Evolutionary conservation across 2,329 filamentous ascomycete species (phyloP).

Genomic region (Microsporum canis): DNA sequence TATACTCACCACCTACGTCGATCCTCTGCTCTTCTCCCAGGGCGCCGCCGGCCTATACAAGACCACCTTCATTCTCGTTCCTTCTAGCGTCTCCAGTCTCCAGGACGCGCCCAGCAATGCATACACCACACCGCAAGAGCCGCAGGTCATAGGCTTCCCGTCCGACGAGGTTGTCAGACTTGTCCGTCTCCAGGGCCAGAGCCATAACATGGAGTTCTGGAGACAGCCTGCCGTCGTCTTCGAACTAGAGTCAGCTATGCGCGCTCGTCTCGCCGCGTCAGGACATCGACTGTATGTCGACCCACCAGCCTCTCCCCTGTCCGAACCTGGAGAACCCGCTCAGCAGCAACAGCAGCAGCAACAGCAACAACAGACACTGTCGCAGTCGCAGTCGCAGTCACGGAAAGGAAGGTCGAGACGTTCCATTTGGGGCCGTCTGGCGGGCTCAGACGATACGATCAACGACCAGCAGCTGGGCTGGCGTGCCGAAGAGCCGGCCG

Average conservation of each 20-base stretch:
- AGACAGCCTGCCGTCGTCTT: constrained; percentile 29
- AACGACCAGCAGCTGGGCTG: constrained; percentile 23
- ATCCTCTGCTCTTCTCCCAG: constrained; percentile 32
- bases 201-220: constrained; percentile 37
- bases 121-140: constrained; percentile 14
- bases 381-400: not conserved
- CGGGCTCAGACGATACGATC: constrained; percentile 14
- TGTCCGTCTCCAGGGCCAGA: constrained; percentile 29
- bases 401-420: constrained; percentile 9
- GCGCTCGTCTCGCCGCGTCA: constrained; percentile 19
- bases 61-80: constrained; percentile 36
- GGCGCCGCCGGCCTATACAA: constrained; percentile 33
- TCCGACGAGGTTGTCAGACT: constrained; percentile 31
- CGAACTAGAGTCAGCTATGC: constrained; percentile 29
- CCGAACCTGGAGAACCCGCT: not conserved
- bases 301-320: not conserved
- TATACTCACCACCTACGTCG: constrained; percentile 30
- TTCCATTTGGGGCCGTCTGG: constrained; percentile 14
- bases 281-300: constrained; percentile 15
- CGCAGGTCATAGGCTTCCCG: constrained; percentile 31
- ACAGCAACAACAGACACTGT: not conserved
- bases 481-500: constrained; percentile 17
- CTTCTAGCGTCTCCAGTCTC: constrained; percentile 30
- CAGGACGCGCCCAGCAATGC: constrained; percentile 15
- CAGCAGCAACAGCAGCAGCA: not conserved